Evolutionary conservation across 345 rosid species (phyloP), one percentile per base, ranked within the genome.

Genomic region (Eucalyptus microcorys): DNA sequence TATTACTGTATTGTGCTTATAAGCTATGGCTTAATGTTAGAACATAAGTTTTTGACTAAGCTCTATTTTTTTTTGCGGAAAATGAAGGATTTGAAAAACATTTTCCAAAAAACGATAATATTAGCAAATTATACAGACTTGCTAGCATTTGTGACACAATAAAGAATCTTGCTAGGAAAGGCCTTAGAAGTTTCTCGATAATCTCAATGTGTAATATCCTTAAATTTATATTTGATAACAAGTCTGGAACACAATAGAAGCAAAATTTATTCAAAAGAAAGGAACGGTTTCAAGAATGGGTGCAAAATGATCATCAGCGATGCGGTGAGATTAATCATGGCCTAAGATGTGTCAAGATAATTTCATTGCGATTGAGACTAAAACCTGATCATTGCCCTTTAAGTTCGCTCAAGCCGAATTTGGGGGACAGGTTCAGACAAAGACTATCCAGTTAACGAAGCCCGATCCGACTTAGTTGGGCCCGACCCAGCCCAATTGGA

Each of bases 31-130:
- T 71, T 37, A 37, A 37, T 37, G 83, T 37, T 21, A 5, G 27
- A 3, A 37, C 45, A 5, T 3, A 34, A 34, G 5, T 71, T 71
- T 17, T 71, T 71, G 7, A 71, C 83, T 37, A 59, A 2, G 61
- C 61, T 22, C 61, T 55, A 55, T 47, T 47, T 47, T 47, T 49
- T 9, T 2, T 53, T 1, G 0, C 0, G 5, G 0, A 55, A 55
- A 55, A 55, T 55, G 30, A 55, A 55, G 12, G 30, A 55, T 55
- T 55, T 55, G 61, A 4, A 53, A 53, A 22, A 4, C 0, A 8
- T 55, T 55, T 22, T 55, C 27, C 6, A 0, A 55, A 22, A 55
- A 55, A 9, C 0, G 1, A 4, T 55, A 12, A 55, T 55, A 24
- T 24, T 24, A 22, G 30, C 30, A 55, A 55, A 55, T 55, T 55